A percentile compares a stretch with the other conserved stretches of the same genome.
Evolutionary conservation across 805 yeast genomes (phyloP).

Genomic region (Starmerella khaoyaiensis): DNA sequence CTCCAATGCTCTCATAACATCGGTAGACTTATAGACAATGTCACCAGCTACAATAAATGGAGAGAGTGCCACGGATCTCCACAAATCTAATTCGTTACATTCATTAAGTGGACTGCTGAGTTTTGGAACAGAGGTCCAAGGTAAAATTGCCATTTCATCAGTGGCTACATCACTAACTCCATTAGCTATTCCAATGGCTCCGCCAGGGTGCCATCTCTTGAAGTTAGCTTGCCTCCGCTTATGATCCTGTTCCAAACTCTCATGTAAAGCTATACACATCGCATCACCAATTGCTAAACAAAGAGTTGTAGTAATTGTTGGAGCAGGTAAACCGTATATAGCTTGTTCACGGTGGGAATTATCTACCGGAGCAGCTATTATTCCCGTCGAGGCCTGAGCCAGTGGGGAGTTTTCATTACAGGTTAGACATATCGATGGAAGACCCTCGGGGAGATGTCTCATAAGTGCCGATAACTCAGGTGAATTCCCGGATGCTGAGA

Average conservation of each 20-base stretch:
- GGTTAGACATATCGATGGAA: slow-evolving; percentile 52
- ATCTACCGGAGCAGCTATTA: slow-evolving; percentile 54
- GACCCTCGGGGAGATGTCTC: slow-evolving; percentile 41
- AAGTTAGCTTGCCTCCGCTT: slow-evolving; percentile 43
- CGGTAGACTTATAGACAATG: slow-evolving; percentile 7
- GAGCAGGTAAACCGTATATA: slow-evolving; percentile 73
- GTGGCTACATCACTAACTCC: slow-evolving; percentile 6
- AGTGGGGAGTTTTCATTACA: slow-evolving; percentile 46
- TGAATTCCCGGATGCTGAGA: slow-evolving; percentile 73
- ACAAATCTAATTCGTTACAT: slow-evolving; percentile 17
- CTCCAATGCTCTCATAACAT: slow-evolving; percentile 38
- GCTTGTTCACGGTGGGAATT: slow-evolving; percentile 42
- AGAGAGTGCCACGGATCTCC: slow-evolving; percentile 18
- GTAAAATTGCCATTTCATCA: slow-evolving; percentile 2
- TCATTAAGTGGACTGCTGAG: slow-evolving; percentile 10
- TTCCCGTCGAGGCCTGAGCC: slow-evolving; percentile 38
- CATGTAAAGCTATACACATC: slow-evolving; percentile 58
- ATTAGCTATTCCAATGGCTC: slow-evolving; percentile 60
- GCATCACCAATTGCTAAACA: slow-evolving; percentile 70
- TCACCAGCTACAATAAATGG: slow-evolving; percentile 8
- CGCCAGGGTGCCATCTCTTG: slow-evolving; percentile 77
- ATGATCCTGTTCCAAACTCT: slow-evolving; percentile 47
- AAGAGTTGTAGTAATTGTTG: slow-evolving; percentile 72
- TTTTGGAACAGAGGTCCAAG: slow-evolving; percentile 16
- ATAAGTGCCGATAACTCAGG: slow-evolving; percentile 52